Conservation (phyloP, 768 basidiomycete species). For the Boletellus sp. region DNA sequence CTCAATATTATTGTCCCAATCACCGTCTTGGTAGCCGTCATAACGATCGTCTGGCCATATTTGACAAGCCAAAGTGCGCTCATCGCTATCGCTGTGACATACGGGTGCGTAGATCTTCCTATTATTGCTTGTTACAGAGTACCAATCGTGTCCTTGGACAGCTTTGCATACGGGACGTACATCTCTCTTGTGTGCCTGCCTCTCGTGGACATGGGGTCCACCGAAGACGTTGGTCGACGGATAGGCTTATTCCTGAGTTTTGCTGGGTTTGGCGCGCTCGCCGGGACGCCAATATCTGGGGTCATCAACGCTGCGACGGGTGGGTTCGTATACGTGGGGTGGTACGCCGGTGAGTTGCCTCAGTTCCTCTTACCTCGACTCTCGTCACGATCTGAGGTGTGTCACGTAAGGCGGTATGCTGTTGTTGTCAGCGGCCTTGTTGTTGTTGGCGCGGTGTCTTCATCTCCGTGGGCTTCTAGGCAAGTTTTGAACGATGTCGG, state of each 20-base stretch:
- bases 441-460: slow-evolving; percentile 40
- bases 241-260: slow-evolving; percentile 63
- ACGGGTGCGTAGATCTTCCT: slow-evolving; percentile 47
- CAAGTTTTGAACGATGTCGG: slow-evolving; percentile 33
- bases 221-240: slow-evolving; percentile 59
- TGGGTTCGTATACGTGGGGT: slow-evolving; percentile 36
- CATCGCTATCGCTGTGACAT: slow-evolving; percentile 54
- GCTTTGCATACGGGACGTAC: slow-evolving; percentile 60
- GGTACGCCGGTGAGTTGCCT: slow-evolving; percentile 38
- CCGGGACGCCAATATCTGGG: slow-evolving; percentile 72
- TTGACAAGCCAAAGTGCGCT: slow-evolving; percentile 41
- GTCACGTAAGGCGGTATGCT: slow-evolving; percentile 34
- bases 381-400: background rate
- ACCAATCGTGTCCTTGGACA: slow-evolving; percentile 19
- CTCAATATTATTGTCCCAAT: slow-evolving; percentile 70
- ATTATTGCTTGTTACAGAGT: background rate
- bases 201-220: slow-evolving; percentile 56
- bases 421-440: slow-evolving; percentile 39
- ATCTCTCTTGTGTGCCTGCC: slow-evolving; percentile 55
- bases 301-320: slow-evolving; percentile 54
- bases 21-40: slow-evolving; percentile 48
- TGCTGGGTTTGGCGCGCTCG: slow-evolving; percentile 57
- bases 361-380: background rate
- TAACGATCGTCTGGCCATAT: slow-evolving; percentile 74
- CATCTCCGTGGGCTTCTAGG: slow-evolving; percentile 38